phyloP scores from a whole-genome alignment of 192 early-diverging fungal genomes.

The Chytriomyces sp. region DNA sequence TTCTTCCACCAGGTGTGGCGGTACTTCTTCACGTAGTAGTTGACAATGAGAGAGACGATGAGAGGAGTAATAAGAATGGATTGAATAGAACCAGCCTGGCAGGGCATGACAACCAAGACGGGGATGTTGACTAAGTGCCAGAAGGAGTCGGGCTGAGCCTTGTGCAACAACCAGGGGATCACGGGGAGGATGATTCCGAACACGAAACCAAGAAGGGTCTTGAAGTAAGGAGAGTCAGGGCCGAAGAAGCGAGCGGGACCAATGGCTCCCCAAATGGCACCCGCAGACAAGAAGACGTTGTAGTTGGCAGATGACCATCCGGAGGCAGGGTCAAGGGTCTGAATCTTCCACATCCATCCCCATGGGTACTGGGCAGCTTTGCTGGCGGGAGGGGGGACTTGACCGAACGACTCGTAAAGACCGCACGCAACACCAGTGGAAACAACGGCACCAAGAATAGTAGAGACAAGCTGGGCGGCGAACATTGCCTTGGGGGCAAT shows the following conservation, averaged over 20 bases:
- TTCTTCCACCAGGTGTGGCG: no score
- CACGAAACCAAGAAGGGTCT: slow-evolving; percentile 23
- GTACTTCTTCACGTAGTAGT: no score
- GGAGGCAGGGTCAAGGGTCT: background rate
- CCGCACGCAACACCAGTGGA: background rate
- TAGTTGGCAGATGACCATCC: slow-evolving; percentile 14
- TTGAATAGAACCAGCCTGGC: no score
- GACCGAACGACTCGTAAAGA: slow-evolving; percentile 16
- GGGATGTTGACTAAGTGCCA: no score
- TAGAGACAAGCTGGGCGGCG: slow-evolving; percentile 50
- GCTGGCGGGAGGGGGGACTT: slow-evolving; percentile 15
- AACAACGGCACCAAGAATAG: slow-evolving; percentile 32
- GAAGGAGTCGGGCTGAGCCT: no score
- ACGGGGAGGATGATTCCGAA: no score
- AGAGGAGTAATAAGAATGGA: no score
- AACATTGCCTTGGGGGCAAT: slow-evolving; percentile 67
- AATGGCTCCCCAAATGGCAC: slow-evolving; percentile 63
- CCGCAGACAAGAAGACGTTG: slow-evolving; percentile 44
- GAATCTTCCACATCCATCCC: background rate
- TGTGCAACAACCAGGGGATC: no score
- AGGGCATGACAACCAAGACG: no score
- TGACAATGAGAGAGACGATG: no score
- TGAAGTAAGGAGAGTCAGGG: slow-evolving; percentile 21
- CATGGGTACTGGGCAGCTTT: slow-evolving; percentile 67
- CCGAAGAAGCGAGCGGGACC: slow-evolving; percentile 38